phyloP scores from a whole-genome alignment of 192 early-diverging fungal species.

The Coemansia sp. region DNA sequence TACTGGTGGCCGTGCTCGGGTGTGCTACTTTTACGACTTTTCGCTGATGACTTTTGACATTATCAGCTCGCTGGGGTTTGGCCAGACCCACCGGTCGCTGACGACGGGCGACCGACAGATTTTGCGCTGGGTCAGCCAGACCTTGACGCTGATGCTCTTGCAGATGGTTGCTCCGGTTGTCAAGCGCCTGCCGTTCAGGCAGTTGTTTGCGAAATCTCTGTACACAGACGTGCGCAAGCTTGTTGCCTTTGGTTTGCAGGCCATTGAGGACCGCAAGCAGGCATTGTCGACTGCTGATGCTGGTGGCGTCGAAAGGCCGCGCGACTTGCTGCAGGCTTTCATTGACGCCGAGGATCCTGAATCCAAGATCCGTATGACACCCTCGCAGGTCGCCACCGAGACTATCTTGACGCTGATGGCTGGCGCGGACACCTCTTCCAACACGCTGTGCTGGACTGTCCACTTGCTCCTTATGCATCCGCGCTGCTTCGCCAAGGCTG shows the following conservation, averaged over 20 bases:
- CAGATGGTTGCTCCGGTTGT: slow-evolving; percentile 24
- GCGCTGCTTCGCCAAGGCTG: slow-evolving; percentile 5
- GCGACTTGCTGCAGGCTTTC: slow-evolving; percentile 44
- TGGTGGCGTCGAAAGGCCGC: slow-evolving; percentile 8
- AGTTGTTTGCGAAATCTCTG: slow-evolving; percentile 14
- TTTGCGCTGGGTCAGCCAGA: slow-evolving; percentile 33
- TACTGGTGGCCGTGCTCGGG: not conserved
- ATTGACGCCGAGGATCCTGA: slow-evolving; percentile 48
- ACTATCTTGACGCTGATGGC: slow-evolving; percentile 37
- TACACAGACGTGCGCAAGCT: slow-evolving; percentile 20
- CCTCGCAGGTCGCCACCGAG: slow-evolving; percentile 37
- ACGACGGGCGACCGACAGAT: slow-evolving; percentile 33
- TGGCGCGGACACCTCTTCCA: slow-evolving; percentile 42
- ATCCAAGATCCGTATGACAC: slow-evolving; percentile 30
- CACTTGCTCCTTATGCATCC: slow-evolving; percentile 44
- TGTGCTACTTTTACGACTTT: slow-evolving; percentile 42
- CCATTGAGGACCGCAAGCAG: slow-evolving; percentile 33
- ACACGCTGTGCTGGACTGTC: slow-evolving; percentile 44
- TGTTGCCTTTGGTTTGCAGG: slow-evolving; percentile 18
- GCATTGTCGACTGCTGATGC: not conserved
- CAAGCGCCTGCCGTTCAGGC: slow-evolving; percentile 24
- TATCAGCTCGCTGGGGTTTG: slow-evolving; percentile 44
- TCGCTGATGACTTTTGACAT: slow-evolving; percentile 44
- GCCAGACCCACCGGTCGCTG: slow-evolving; percentile 35
- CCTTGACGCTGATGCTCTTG: slow-evolving; percentile 31